phyloP scores from a whole-genome alignment of 164 flowering plant species.

The Dillenia suffruticosa region DNA sequence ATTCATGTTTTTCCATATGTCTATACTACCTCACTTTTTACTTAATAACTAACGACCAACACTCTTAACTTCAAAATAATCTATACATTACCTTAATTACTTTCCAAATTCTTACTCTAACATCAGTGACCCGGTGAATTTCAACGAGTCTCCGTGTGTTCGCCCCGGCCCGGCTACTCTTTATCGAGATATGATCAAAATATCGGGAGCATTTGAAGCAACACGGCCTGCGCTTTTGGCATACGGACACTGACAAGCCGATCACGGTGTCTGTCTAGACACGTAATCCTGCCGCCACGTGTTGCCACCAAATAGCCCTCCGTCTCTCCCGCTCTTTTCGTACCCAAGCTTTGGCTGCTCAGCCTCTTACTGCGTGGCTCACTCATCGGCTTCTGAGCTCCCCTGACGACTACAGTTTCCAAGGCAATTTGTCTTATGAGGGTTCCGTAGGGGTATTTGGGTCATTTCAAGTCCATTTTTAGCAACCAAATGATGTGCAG shows the following conservation, averaged over 20 bases:
- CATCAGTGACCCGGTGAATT: too few species aligned
- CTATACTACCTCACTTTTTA: too few species aligned
- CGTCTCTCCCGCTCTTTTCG: constrained; percentile 6
- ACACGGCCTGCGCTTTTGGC: neutral
- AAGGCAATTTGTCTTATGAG: neutral
- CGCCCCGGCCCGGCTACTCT: too few species aligned
- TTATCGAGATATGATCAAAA: too few species aligned
- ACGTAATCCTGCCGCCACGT: constrained; percentile 16
- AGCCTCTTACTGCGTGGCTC: neutral
- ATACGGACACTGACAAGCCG: constrained; percentile 7
- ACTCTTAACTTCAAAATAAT: too few species aligned
- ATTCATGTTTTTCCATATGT: too few species aligned
- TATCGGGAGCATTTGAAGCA: neutral
- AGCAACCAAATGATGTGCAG: constrained; percentile 28
- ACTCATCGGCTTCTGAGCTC: constrained; percentile 4
- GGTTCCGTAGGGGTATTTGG: too few species aligned
- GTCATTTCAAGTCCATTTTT: neutral
- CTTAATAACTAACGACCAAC: too few species aligned
- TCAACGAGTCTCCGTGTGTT: too few species aligned
- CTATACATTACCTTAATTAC: too few species aligned
- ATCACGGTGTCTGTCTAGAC: constrained; percentile 20
- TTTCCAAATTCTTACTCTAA: too few species aligned
- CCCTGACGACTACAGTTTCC: constrained; percentile 5
- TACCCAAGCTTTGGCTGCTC: neutral
- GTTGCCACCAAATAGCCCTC: constrained; percentile 18